Evolutionary conservation across 192 early-diverging fungal species (phyloP).

Genomic region (Paraglomus brasilianum): DNA sequence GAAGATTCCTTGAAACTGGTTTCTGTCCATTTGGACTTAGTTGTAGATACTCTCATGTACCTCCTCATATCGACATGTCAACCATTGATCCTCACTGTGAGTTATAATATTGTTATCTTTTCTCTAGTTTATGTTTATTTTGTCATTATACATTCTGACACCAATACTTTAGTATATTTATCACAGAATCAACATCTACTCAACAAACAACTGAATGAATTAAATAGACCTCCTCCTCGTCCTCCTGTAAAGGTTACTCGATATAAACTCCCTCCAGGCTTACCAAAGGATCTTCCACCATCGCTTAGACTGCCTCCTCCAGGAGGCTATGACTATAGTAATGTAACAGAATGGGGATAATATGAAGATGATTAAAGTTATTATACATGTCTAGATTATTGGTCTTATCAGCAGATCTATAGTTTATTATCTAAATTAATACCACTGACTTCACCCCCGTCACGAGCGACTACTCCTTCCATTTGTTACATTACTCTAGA

Average conservation of each 20-base stretch:
- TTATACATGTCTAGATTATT: too few relatives aligned
- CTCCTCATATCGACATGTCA: constrained; percentile 26
- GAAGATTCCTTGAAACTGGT: constrained; percentile 32
- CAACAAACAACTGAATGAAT: not conserved
- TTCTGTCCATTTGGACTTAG: constrained; percentile 40
- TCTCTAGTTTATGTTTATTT: not conserved
- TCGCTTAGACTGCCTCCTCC: constrained; percentile 39
- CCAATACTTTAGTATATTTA: constrained; percentile 24
- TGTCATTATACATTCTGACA: constrained; percentile 23
- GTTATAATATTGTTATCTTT: not conserved
- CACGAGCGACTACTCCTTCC: too few relatives aligned
- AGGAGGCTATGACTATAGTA: constrained; percentile 38
- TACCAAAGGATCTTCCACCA: constrained; percentile 37
- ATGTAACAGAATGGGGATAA: constrained; percentile 39
- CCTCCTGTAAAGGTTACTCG: constrained; percentile 2
- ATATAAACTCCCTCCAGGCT: constrained; percentile 38
- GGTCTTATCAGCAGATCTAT: too few relatives aligned
- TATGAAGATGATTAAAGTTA: too few relatives aligned
- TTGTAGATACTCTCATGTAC: constrained; percentile 43
- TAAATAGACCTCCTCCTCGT: constrained; percentile 2
- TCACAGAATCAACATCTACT: constrained; percentile 11
- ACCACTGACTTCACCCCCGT: too few relatives aligned
- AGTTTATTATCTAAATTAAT: too few relatives aligned
- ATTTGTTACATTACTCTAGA: too few relatives aligned
- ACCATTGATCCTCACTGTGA: constrained; percentile 24